These are phyloP conservation scores for Beta corolliflora DNA, from an alignment of 179 eudicot species.

Conservation along the genomic window DNA sequence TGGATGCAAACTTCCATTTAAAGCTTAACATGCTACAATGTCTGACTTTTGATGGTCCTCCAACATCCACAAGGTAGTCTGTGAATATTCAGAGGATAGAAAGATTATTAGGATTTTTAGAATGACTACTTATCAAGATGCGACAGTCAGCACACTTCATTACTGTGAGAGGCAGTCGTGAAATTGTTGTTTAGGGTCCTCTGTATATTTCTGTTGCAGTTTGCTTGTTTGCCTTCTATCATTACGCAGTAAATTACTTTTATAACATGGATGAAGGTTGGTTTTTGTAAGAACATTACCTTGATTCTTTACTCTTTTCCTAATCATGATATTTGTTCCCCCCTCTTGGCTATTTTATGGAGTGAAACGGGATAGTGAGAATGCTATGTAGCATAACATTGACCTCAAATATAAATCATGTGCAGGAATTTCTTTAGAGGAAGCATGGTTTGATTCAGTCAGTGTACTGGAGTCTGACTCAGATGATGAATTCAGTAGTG, in stretches of 20 bases:
- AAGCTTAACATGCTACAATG: no score
- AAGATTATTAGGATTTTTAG: no score
- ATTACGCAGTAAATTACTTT: background rate
- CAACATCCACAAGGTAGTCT: no score
- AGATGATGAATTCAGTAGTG: constrained; percentile 76
- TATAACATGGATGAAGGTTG: background rate
- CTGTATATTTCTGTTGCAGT: background rate
- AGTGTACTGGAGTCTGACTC: constrained; percentile 75
- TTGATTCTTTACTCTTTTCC: background rate
- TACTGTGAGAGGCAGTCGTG: no score
- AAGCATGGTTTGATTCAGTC: constrained; percentile 71
- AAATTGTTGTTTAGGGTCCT: background rate
- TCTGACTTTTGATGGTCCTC: no score
- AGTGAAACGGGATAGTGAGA: background rate
- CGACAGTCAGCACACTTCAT: no score
- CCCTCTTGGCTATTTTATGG: background rate
- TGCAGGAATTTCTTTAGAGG: constrained; percentile 47
- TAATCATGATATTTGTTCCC: background rate
- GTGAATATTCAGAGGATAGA: no score
- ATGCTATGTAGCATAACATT: background rate
- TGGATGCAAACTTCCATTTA: no score
- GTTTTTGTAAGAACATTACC: background rate
- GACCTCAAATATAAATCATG: background rate
- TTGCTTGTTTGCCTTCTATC: background rate
- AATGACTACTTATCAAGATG: no score